Evolutionary conservation across 208 protist species (phyloP), one percentile per base, ranked within the genome.

Genomic region (Acanthamoeba royreba): DNA sequence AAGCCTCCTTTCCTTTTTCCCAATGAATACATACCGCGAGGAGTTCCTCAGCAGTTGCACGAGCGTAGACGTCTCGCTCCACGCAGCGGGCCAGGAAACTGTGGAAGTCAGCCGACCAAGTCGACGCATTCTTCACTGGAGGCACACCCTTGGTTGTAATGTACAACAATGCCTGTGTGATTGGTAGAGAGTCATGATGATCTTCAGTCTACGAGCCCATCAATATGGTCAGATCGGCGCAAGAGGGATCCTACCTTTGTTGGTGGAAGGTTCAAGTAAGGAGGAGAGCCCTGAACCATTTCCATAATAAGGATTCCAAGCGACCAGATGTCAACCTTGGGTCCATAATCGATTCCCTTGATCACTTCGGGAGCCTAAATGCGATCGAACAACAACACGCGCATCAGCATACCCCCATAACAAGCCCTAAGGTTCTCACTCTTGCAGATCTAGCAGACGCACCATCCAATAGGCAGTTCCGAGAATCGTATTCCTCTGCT

Each of bases 401-500:
- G 33, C 28, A 81, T 81, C 28, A 33, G 33, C 28, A n/a, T n/a
- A 28, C n/a, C 53, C 22, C 53, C 19, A n/a, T 40, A 81, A 40
- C 69, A 33, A 81, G 69, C 15, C 33, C 19, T 19, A n/a, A 81
- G 25, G n/a, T n/a, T n/a, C n/a, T n/a, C n/a, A n/a, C n/a, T n/a
- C n/a, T n/a, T n/a, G 38, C 0, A 28, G 2, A 46, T n/a, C 13
- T 45, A 45, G 66, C 11, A 22, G 35, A 25, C 38, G 92, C 42
- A 95, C 95, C 97, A 98, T 98, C 97, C 97, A 98, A 55, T 97
- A 97, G 8, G 96, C 95, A 4, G 96, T 98, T 17, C 96, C 97
- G 13, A 98, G 95, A 5, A 97, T 95, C 17, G 96, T 96, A 5
- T 97, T 94, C 17, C 97, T 40, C 35, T 95, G 97, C 31, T 94